A percentile compares a stretch with the other conserved stretches of the same genome.
phyloP scores from a whole-genome alignment of 192 early-diverging fungal species.

The Phycomyces nitens region DNA sequence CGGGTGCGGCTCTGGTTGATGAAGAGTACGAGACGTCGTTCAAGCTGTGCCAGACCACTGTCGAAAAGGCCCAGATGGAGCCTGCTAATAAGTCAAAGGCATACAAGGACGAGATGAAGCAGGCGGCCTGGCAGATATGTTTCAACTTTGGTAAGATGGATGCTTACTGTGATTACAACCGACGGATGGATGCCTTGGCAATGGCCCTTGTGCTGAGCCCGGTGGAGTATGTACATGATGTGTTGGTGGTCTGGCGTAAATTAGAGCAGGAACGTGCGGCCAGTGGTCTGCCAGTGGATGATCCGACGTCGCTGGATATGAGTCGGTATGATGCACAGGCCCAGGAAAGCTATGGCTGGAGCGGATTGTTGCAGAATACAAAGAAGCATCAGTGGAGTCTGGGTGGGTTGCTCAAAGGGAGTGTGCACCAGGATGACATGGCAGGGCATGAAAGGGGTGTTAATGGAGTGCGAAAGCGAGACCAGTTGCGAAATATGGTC shows the following conservation, averaged over 20 bases:
- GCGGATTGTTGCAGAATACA: constrained; percentile 19
- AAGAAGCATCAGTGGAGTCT: constrained; percentile 22
- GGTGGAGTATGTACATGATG: constrained; percentile 37
- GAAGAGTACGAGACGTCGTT: constrained; percentile 51
- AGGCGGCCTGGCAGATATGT: constrained; percentile 39
- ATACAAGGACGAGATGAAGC: constrained; percentile 22
- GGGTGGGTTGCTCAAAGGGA: constrained; percentile 20
- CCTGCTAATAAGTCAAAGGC: neutral
- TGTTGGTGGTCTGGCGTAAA: constrained; percentile 41
- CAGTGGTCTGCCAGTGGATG: neutral
- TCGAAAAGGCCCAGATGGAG: constrained; percentile 41
- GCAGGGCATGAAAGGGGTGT: constrained; percentile 5
- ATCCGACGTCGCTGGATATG: constrained; percentile 7
- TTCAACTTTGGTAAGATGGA: constrained; percentile 42
- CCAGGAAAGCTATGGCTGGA: constrained; percentile 7
- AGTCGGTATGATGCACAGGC: neutral
- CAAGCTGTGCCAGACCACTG: constrained; percentile 54
- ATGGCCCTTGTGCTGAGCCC: constrained; percentile 56
- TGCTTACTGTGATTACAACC: constrained; percentile 37
- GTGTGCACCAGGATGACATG: constrained; percentile 1
- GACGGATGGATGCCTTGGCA: constrained; percentile 47
- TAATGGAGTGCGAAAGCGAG: constrained; percentile 32
- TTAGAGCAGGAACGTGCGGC: constrained; percentile 28
- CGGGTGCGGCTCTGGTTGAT: constrained; percentile 56
- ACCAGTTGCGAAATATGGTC: constrained; percentile 39